phyloP scores from a whole-genome alignment of 805 yeast genomes.

The Dipodascus geniculatus region DNA sequence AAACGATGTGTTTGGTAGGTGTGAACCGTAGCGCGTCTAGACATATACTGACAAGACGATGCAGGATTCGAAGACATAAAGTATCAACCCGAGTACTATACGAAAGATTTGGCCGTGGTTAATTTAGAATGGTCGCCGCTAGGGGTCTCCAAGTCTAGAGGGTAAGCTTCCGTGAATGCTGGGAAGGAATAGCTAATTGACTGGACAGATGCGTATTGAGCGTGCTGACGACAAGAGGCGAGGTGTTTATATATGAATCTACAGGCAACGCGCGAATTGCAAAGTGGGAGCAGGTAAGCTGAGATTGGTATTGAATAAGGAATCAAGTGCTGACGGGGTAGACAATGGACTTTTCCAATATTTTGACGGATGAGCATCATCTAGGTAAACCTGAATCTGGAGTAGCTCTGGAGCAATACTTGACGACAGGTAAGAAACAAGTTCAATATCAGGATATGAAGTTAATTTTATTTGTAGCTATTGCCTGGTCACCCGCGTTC shows the following conservation, averaged over 20 bases:
- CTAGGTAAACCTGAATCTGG: neutral
- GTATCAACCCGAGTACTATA: neutral
- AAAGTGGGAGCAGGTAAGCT: neutral
- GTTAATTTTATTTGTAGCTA: neutral
- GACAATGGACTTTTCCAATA: neutral
- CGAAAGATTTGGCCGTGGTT: neutral
- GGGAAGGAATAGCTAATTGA: neutral
- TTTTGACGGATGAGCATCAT: neutral
- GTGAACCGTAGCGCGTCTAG: neutral
- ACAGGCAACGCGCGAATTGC: neutral
- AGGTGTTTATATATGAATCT: neutral
- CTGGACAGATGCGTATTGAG: neutral
- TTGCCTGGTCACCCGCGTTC: conserved; percentile 14
- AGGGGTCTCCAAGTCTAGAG: neutral
- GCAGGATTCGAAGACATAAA: neutral
- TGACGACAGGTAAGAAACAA: neutral
- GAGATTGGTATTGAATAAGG: neutral
- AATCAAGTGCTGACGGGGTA: neutral
- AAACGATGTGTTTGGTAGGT: neutral
- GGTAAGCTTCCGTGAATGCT: neutral
- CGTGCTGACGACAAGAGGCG: neutral
- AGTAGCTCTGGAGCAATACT: neutral
- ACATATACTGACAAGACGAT: neutral
- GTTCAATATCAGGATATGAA: neutral
- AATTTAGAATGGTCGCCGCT: neutral